A percentile compares a stretch with the other conserved stretches of the same genome.
phyloP scores from a whole-genome alignment of 768 basidiomycete species.

The Lactarius sanguifluus region DNA sequence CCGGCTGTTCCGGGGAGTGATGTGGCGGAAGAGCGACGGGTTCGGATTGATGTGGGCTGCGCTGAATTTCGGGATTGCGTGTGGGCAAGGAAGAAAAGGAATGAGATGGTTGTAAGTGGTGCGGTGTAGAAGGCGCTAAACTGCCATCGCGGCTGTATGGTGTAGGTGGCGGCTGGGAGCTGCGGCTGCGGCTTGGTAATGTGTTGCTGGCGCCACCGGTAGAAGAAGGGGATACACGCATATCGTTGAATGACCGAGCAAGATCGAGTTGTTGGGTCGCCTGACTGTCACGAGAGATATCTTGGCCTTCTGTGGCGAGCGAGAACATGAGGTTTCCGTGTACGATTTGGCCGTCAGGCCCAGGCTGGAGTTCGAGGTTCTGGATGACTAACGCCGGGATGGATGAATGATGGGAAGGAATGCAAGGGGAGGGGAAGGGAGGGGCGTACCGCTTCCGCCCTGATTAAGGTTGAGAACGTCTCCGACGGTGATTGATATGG shows the following conservation, averaged over 20 bases:
- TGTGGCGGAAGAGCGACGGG: slow-evolving; percentile 1
- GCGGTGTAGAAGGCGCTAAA: slow-evolving; percentile 16
- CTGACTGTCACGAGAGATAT: slow-evolving; percentile 23
- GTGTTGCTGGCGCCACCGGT: neutral
- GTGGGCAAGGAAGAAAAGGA: slow-evolving; percentile 21
- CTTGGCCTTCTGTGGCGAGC: slow-evolving; percentile 38
- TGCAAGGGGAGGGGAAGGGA: neutral
- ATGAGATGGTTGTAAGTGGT: slow-evolving; percentile 22
- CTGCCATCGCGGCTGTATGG: slow-evolving; percentile 3
- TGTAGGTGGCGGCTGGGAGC: slow-evolving; percentile 6
- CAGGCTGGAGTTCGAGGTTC: slow-evolving; percentile 72
- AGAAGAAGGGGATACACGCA: slow-evolving; percentile 12
- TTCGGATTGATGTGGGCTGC: slow-evolving; percentile 17
- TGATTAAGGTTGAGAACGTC: slow-evolving; percentile 43
- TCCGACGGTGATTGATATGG: slow-evolving; percentile 45
- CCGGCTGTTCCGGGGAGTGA: slow-evolving; percentile 14
- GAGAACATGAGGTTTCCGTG: slow-evolving; percentile 79
- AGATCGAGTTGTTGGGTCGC: slow-evolving; percentile 30
- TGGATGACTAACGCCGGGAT: slow-evolving; percentile 52
- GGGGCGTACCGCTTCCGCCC: slow-evolving; percentile 33
- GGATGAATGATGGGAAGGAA: neutral
- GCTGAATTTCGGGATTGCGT: slow-evolving; percentile 32
- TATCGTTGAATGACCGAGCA: slow-evolving; percentile 19
- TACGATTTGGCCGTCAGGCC: slow-evolving; percentile 70
- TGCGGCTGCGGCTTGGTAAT: slow-evolving; percentile 20